Percentiles rank a stretch among this genome's conserved stretches.
Evolutionary conservation across 2,329 filamentous ascomycete genomes (phyloP).

Genomic region (Fusarium verrucosum): DNA sequence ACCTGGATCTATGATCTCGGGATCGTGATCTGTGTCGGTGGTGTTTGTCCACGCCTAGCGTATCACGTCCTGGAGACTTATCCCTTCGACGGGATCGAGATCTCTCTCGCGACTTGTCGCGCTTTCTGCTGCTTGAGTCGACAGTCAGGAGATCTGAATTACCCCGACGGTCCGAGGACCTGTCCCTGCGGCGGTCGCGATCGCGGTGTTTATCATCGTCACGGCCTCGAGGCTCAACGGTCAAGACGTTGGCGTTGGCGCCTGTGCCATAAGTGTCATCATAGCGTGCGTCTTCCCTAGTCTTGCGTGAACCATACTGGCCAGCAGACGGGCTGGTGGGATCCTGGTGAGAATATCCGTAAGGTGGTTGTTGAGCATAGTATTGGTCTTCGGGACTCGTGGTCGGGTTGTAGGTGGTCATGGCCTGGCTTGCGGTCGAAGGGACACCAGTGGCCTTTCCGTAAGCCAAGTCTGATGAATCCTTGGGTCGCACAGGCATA

Average conservation of each 20-base stretch:
- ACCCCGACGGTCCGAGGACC: constrained; percentile 25
- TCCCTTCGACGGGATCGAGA: constrained; percentile 38
- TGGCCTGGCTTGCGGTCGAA: constrained; percentile 35
- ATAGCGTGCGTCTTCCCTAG: constrained; percentile 37
- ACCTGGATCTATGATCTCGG: constrained; percentile 34
- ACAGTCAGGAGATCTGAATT: constrained; percentile 40
- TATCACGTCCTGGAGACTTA: constrained; percentile 32
- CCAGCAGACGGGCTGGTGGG: constrained; percentile 32
- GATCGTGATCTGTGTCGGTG: constrained; percentile 30
- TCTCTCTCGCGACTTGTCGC: constrained; percentile 41
- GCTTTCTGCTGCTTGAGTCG: constrained; percentile 36
- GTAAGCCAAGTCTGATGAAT: constrained; percentile 38
- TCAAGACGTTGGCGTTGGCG: constrained; percentile 54
- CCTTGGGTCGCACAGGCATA: constrained; percentile 38
- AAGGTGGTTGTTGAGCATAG: constrained; percentile 26
- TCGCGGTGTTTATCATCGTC: constrained; percentile 47
- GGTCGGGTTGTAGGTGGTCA: constrained; percentile 43
- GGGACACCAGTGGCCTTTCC: constrained; percentile 36
- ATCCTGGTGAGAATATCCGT: constrained; percentile 27
- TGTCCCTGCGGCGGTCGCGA: constrained; percentile 48
- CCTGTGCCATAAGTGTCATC: constrained; percentile 52
- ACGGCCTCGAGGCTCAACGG: constrained; percentile 52
- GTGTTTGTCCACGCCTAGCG: constrained; percentile 24
- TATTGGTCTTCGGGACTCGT: constrained; percentile 16
- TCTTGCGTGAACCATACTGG: constrained; percentile 29